phyloP scores from a whole-genome alignment of 495 filamentous ascomycete genomes.

The Neurospora pannonica region DNA sequence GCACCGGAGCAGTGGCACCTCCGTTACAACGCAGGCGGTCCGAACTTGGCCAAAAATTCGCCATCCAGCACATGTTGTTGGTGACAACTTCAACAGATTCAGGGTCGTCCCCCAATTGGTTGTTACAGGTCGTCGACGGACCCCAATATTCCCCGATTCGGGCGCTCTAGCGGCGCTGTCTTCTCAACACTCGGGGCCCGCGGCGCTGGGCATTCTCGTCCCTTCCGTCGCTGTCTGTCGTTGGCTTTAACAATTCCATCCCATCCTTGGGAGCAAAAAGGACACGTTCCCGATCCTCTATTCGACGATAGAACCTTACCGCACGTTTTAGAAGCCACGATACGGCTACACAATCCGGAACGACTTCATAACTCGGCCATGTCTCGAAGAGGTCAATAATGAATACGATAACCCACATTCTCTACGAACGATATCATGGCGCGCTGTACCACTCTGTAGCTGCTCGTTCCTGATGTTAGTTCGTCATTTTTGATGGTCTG shows the following conservation, averaged over 20 bases:
- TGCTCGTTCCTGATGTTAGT: not conserved
- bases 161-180: not conserved
- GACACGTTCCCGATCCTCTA: not conserved
- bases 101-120: not conserved
- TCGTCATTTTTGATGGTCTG: not conserved
- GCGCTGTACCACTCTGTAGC: not conserved
- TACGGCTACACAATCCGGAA: not conserved
- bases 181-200: not conserved
- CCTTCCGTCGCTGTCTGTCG: not conserved
- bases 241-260: not conserved
- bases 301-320: not conserved
- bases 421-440: not conserved
- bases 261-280: not conserved
- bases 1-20: not conserved
- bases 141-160: not conserved
- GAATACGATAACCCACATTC: not conserved
- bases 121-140: not conserved
- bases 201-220: not conserved
- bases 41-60: not conserved
- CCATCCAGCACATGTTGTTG: not conserved
- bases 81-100: not conserved
- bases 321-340: not conserved
- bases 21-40: not conserved
- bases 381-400: not conserved
- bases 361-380: not conserved